Percentiles rank a stretch among this genome's conserved stretches.
phyloP scores from a whole-genome alignment of 768 basidiomycete species.

The Sistotremastrum suecicum region DNA sequence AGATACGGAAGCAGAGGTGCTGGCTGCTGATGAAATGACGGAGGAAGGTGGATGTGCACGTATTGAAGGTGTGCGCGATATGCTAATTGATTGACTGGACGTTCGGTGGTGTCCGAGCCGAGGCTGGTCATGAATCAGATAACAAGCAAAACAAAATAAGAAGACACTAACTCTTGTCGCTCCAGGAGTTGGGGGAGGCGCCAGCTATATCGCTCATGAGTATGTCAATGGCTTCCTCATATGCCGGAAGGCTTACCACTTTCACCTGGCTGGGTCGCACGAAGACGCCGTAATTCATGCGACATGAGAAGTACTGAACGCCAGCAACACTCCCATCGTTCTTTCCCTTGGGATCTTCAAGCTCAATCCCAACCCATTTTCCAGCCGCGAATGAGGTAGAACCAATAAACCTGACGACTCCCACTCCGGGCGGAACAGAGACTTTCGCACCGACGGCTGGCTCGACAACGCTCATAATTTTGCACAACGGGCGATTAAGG shows the following conservation, averaged over 20 bases:
- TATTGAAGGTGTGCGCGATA: constrained; percentile 23
- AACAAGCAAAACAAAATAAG: neutral
- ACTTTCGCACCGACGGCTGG: constrained; percentile 61
- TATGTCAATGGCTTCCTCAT: too few relatives aligned
- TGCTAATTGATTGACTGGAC: constrained; percentile 21
- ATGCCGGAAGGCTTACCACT: constrained; percentile 18
- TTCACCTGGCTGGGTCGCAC: constrained; percentile 78
- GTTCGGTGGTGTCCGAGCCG: constrained; percentile 44
- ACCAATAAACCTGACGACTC: constrained; percentile 78
- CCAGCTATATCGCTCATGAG: too few relatives aligned
- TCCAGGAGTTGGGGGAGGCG: too few relatives aligned
- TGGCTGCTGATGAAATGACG: constrained; percentile 2
- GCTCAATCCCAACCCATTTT: constrained; percentile 91
- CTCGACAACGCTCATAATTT: constrained; percentile 23
- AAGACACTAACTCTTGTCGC: neutral
- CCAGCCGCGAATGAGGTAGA: constrained; percentile 73
- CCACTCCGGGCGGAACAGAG: constrained; percentile 64
- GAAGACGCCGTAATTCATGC: constrained; percentile 70
- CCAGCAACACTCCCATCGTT: constrained; percentile 88
- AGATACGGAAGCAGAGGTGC: constrained; percentile 23
- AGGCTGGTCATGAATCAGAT: constrained; percentile 14
- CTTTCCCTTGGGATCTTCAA: constrained; percentile 76
- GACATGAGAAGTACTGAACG: constrained; percentile 69
- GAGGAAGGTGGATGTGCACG: constrained; percentile 23
- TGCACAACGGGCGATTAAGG: neutral